Evolutionary conservation across 169 alveolate genomes (phyloP), one percentile per base, ranked within the genome.

Genomic region (Haemoproteus tartakovskyi): DNA sequence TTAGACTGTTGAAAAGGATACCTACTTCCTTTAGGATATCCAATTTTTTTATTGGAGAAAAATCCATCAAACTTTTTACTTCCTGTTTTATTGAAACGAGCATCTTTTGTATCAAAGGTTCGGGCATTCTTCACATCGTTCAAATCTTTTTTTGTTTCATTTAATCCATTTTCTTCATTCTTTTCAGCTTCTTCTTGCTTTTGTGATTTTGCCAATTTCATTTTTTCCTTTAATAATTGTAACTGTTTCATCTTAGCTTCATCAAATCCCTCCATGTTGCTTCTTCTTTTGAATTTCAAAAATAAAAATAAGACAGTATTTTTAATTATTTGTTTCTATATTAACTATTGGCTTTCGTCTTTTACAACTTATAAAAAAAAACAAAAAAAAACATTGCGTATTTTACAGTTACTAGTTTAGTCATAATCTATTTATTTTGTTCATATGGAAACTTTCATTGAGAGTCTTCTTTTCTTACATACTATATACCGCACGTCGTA

Each of bases 211-310:
- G 84, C 74, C 4, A 45, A 45, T 45, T 56, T 70, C 84, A 70
- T 70, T 50, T 56, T 70, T 56, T 70, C 84, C 33, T 70, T 70
- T 27, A 70, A 33, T 61, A 70, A 50, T 61, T 70, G 84, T 1
- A 70, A 78, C 61, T 70, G 84, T 14, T 70, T 70, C 84, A 70
- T 70, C 33, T 70, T 70, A n/a, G n/a, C n/a, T n/a, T n/a, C n/a
- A n/a, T n/a, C n/a, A n/a, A n/a, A n/a, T n/a, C n/a, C n/a, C n/a
- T n/a, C n/a, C n/a, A n/a, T n/a, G n/a, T n/a, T n/a, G n/a, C n/a
- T n/a, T n/a, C n/a, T n/a, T n/a, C n/a, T n/a, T n/a, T n/a, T n/a
- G n/a, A n/a, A n/a, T n/a, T n/a, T n/a, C n/a, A n/a, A n/a, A n/a
- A n/a, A n/a, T n/a, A n/a, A n/a, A n/a, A n/a, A n/a, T n/a, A n/a